Conservation (phyloP, 768 basidiomycete species). For the Boletus eberwhitei region DNA sequence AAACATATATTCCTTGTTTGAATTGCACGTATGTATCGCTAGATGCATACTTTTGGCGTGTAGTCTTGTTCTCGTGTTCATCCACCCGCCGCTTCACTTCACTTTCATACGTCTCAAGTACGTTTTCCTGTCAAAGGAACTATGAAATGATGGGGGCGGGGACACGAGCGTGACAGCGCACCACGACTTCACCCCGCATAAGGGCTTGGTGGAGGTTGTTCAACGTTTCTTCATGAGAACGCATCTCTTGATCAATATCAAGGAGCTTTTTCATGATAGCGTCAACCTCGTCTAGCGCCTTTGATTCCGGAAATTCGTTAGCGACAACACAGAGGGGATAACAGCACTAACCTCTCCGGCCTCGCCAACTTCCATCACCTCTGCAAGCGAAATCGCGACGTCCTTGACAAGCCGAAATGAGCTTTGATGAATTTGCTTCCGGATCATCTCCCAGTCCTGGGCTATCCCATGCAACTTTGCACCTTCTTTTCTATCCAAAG, state of each 20-base stretch:
- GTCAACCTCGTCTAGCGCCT: conserved; percentile 64
- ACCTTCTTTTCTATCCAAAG: conserved; percentile 52
- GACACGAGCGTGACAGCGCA: conserved; percentile 31
- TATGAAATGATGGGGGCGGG: background rate
- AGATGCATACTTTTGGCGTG: conserved; percentile 77
- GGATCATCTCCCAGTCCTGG: conserved; percentile 59
- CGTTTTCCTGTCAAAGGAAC: conserved; percentile 42
- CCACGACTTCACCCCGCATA: conserved; percentile 55
- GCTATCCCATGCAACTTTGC: conserved; percentile 54
- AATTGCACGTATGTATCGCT: conserved; percentile 57
- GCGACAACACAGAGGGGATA: background rate
- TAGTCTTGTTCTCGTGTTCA: conserved; percentile 56
- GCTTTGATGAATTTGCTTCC: conserved; percentile 42
- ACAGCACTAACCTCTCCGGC: conserved; percentile 44
- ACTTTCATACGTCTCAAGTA: conserved; percentile 47
- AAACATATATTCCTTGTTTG: conserved; percentile 64
- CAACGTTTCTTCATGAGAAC: conserved; percentile 50
- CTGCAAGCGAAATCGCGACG: conserved; percentile 58
- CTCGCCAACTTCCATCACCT: conserved; percentile 53
- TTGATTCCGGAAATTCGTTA: background rate
- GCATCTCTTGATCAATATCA: conserved; percentile 63
- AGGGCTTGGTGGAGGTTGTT: conserved; percentile 56
- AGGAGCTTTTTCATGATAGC: conserved; percentile 63
- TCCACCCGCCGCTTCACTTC: conserved; percentile 42
- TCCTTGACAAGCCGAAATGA: conserved; percentile 47